Base-by-base conservation (phyloP, 768 basidiomycete genomes). In the Auriscalpium microsporum region DNA sequence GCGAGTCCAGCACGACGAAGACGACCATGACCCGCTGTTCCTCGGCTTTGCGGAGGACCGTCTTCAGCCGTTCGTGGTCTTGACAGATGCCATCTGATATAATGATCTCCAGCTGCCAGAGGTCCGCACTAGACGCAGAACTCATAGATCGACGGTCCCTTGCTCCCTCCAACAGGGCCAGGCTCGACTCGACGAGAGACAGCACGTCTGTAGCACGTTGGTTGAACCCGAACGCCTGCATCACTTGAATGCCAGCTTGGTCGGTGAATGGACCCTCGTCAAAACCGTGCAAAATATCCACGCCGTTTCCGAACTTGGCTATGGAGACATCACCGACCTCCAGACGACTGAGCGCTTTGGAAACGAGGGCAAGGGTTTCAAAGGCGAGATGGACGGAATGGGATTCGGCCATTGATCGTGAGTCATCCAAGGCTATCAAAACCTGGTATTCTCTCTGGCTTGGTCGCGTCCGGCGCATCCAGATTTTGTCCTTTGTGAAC, bases 81-180 rank as follows among this genome's bases (percentile, higher is more conserved):
- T 98, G 93, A 67, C 94, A 98, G 62, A 97, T 88, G n/a, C 96
- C 96, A 64, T 99, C 96, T 14, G 94, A 97, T 58, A 99, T 92
- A 76, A 99, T 96, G 72, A 98, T 90, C 69, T 97, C 82, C 53
- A 99, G 78, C 67, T 99, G 96, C 96, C 96, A 98, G 21, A 99
- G 75, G 59, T 98, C 94, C 16, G 81, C 79, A 7, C 86, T 79
- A 4, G 83, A 78, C 3, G 82, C 75, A 16, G 85, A 86, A 45
- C 75, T 75, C 69, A 77, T 75, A 45, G 76, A 68, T 45, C 81
- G 80, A 21, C 78, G 75, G 62, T 90, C 85, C 57, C 94, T 72
- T 17, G 93, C 90, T n/a, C 75, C 76, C 65, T 88, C 84, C 21
- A 93, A 80, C 56, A 87, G 78, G 37, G 72, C 70, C 38, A 94